These are phyloP conservation scores for Ophiostoma novo-ulmi DNA, from an alignment of 2,329 filamentous ascomycete genomes.

Conservation along the genomic window DNA sequence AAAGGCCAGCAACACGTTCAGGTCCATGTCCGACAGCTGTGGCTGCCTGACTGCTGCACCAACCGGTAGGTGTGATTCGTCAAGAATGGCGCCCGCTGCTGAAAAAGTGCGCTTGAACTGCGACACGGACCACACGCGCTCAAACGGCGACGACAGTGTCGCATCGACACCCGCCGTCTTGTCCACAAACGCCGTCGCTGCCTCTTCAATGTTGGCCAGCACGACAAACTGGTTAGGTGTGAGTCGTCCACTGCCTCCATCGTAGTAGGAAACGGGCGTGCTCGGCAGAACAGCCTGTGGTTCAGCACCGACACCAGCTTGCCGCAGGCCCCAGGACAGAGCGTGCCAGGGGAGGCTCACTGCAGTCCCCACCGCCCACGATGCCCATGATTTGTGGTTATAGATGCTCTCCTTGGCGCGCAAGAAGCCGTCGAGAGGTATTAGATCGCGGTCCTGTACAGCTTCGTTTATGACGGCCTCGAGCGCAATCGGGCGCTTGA, in stretches of 20 bases:
- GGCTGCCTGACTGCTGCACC: slow-evolving; percentile 36
- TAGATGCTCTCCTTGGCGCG: slow-evolving; percentile 65
- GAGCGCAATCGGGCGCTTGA: slow-evolving; percentile 74
- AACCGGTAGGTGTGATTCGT: slow-evolving; percentile 2
- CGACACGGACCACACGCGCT: slow-evolving; percentile 62
- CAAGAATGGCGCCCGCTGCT: slow-evolving; percentile 41
- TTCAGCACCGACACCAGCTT: slow-evolving; percentile 40
- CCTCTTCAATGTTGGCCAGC: slow-evolving; percentile 56
- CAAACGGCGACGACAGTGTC: slow-evolving; percentile 48
- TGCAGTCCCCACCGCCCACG: slow-evolving; percentile 67
- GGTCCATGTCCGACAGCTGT: slow-evolving; percentile 56
- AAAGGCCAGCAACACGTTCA: slow-evolving; percentile 65
- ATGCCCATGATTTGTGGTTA: slow-evolving; percentile 56
- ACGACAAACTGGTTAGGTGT: slow-evolving; percentile 59
- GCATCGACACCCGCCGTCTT: slow-evolving; percentile 34
- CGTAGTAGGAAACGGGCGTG: background rate
- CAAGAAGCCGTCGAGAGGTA: slow-evolving; percentile 67
- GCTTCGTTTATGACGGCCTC: slow-evolving; percentile 74
- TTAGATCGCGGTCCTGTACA: slow-evolving; percentile 60
- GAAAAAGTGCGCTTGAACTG: slow-evolving; percentile 59
- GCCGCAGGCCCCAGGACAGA: slow-evolving; percentile 66
- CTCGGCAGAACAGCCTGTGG: background rate
- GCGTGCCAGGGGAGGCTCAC: slow-evolving; percentile 64
- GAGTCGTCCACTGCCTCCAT: slow-evolving; percentile 16
- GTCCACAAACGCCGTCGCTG: slow-evolving; percentile 50